Conservation (phyloP, 1,284 basidiomycete species). For the Pseudomicrostroma phylloplanum region DNA sequence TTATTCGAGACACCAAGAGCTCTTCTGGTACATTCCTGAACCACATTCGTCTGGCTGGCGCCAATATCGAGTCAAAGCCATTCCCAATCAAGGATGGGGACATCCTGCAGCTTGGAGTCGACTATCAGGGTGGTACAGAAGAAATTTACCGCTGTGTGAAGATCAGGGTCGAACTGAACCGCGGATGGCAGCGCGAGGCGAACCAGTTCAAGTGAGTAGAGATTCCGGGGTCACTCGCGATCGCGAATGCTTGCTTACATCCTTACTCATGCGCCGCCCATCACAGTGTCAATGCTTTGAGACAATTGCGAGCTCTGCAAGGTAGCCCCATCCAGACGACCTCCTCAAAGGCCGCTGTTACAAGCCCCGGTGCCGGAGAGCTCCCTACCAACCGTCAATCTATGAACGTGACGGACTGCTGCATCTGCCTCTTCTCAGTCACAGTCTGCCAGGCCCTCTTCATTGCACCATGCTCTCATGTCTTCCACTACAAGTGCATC, state of each 20-base stretch:
- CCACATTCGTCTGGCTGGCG: constrained; percentile 78
- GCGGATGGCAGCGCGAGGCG: constrained; percentile 73
- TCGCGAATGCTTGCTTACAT: not conserved
- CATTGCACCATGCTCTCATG: constrained; percentile 77
- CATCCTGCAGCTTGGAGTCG: constrained; percentile 89
- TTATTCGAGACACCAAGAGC: constrained; percentile 82
- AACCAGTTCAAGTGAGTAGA: constrained; percentile 88
- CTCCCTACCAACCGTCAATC: constrained; percentile 34
- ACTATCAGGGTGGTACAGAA: constrained; percentile 95
- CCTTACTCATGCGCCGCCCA: not conserved
- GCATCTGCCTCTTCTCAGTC: constrained; percentile 69
- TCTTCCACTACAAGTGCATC: constrained; percentile 98
- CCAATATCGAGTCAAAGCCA: constrained; percentile 68
- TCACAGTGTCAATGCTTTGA: constrained; percentile 66
- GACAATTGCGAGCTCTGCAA: constrained; percentile 70
- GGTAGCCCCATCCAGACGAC: constrained; percentile 21
- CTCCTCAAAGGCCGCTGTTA: constrained; percentile 13
- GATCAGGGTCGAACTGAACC: constrained; percentile 79
- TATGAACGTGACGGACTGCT: constrained; percentile 46
- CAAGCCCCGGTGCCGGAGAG: not conserved
- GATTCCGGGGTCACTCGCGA: not conserved
- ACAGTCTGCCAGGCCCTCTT: constrained; percentile 93
- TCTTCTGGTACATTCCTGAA: constrained; percentile 93
- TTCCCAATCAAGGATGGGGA: constrained; percentile 86
- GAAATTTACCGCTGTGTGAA: constrained; percentile 98